phyloP scores from a whole-genome alignment of 169 alveolate species.

The Toxoplasma gondii region DNA sequence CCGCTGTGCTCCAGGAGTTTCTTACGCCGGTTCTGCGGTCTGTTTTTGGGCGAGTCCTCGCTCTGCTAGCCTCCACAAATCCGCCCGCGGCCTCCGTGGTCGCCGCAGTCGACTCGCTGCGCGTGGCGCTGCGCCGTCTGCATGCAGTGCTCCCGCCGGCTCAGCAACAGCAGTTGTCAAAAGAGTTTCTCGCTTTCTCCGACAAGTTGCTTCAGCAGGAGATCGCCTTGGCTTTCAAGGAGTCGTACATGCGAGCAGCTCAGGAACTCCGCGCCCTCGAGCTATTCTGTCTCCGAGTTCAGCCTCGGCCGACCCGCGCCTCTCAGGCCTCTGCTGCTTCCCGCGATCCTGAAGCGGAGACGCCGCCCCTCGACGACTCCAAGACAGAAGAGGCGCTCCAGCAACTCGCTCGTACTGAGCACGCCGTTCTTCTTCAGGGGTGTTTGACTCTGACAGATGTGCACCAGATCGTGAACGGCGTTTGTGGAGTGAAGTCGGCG shows the following conservation, averaged over 20 bases:
- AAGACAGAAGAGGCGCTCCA: constrained; percentile 19
- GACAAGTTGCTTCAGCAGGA: neutral
- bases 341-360: neutral
- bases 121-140: constrained; percentile 27
- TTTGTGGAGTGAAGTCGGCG: neutral
- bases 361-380: neutral
- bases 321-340: neutral
- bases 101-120: constrained; percentile 6
- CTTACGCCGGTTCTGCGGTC: constrained; percentile 15
- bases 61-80: neutral
- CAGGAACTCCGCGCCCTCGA: constrained; percentile 13
- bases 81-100: constrained; percentile 37
- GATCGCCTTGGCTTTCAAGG: neutral
- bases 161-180: constrained; percentile 26
- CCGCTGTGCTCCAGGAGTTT: neutral
- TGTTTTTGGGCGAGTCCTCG: neutral
- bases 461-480: constrained; percentile 59
- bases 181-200: neutral
- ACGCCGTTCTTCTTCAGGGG: constrained; percentile 47
- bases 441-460: constrained; percentile 59
- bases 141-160: constrained; percentile 1
- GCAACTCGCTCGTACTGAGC: constrained; percentile 17
- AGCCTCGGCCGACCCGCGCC: neutral
- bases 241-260: constrained; percentile 20
- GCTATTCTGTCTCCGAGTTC: neutral